Conservation (phyloP, 2,329 filamentous ascomycete species). For the Neurospora crassa region DNA sequence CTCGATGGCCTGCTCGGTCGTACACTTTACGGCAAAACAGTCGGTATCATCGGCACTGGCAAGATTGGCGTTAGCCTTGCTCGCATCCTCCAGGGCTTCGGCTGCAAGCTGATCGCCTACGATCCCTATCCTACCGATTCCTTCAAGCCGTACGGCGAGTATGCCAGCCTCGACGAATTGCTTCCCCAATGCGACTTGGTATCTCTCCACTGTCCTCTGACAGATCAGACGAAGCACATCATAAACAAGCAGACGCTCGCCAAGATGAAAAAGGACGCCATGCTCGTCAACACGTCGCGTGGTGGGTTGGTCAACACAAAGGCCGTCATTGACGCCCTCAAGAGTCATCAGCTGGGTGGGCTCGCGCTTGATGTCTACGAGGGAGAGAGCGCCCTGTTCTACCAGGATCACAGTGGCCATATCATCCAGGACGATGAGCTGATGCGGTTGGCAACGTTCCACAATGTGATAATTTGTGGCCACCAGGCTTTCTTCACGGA, state of each 20-base stretch:
- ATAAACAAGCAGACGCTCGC: constrained; percentile 44
- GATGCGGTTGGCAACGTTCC: constrained; percentile 58
- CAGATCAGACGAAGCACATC: constrained; percentile 47
- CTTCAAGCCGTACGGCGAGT: constrained; percentile 40
- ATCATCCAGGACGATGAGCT: constrained; percentile 59
- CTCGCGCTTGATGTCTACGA: constrained; percentile 62
- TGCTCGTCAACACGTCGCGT: constrained; percentile 60
- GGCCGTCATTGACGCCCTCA: constrained; percentile 51
- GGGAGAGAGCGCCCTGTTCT: constrained; percentile 53
- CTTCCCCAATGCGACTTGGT: constrained; percentile 50
- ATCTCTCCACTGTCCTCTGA: constrained; percentile 58
- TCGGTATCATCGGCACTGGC: constrained; percentile 56
- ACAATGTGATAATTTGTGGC: constrained; percentile 56
- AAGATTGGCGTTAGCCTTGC: constrained; percentile 55
- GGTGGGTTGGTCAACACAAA: constrained; percentile 53
- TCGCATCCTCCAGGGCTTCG: constrained; percentile 54
- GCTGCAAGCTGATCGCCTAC: constrained; percentile 51
- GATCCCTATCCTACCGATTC: constrained; percentile 45
- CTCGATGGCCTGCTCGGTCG: constrained; percentile 53
- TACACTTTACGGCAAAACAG: constrained; percentile 54
- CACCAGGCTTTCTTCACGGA: constrained; percentile 63
- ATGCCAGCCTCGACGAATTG: constrained; percentile 43
- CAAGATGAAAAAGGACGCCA: constrained; percentile 47
- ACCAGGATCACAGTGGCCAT: constrained; percentile 53
- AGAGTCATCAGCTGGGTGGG: constrained; percentile 48